Percentiles rank a stretch among this genome's conserved stretches.
phyloP scores from a whole-genome alignment of 306 rosid species.

The Dalbergia cultrata region DNA sequence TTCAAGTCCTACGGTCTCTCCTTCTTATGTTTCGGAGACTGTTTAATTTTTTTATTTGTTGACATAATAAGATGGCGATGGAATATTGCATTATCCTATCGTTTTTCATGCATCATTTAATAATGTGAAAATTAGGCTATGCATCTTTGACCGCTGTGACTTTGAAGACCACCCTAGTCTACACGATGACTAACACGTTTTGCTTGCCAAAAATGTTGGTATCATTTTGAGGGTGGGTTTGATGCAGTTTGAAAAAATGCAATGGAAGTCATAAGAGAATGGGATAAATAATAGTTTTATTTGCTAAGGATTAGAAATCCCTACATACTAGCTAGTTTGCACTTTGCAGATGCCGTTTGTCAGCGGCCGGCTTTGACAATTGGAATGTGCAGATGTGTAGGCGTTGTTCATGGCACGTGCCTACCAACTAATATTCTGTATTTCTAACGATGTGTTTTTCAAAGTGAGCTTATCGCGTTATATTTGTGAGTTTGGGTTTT shows the following conservation, averaged over 20 bases:
- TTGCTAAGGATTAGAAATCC: background rate
- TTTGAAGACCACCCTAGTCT: background rate
- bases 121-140: constrained; percentile 4
- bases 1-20: constrained; percentile 60
- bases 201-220: background rate
- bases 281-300: background rate
- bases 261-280: background rate
- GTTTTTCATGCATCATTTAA: constrained; percentile 11
- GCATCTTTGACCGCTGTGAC: background rate
- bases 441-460: too few relatives aligned
- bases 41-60: constrained; percentile 34
- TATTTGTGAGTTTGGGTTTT: too few relatives aligned
- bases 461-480: too few relatives aligned
- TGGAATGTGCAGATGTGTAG: background rate
- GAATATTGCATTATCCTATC: constrained; percentile 1
- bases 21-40: constrained; percentile 47
- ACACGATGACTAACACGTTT: background rate
- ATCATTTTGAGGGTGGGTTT: background rate
- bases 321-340: background rate
- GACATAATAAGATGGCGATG: constrained; percentile 30
- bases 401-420: too few relatives aligned
- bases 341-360: background rate
- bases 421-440: too few relatives aligned
- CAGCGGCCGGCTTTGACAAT: too few relatives aligned
- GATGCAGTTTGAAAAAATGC: background rate